Evolutionary conservation across 768 basidiomycete genomes (phyloP).

Genomic region (Termitomyces sp.): DNA sequence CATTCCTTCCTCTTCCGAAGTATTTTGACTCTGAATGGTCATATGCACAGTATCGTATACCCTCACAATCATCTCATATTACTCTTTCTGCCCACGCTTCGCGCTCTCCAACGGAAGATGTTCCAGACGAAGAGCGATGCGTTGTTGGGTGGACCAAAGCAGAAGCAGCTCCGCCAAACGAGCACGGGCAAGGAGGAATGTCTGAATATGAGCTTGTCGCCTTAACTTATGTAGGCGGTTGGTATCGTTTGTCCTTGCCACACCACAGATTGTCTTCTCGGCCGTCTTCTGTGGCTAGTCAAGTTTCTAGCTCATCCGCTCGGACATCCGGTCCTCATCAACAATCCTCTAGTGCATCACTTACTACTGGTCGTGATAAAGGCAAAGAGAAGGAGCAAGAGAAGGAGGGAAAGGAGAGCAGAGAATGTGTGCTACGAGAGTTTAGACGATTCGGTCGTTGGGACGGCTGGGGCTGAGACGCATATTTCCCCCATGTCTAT

Average conservation of each 20-base stretch:
- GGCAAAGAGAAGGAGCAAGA: conserved; percentile 58
- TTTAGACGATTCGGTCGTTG: conserved; percentile 80
- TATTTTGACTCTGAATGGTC: conserved; percentile 98
- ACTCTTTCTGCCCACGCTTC: conserved; percentile 60
- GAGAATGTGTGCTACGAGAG: conserved; percentile 67
- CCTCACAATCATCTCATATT: conserved; percentile 77
- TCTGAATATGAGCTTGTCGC: conserved; percentile 75
- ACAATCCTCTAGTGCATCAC: conserved; percentile 52
- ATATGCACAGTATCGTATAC: conserved; percentile 88
- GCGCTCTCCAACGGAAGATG: conserved; percentile 50
- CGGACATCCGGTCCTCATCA: conserved; percentile 33
- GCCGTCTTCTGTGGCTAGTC: conserved; percentile 9
- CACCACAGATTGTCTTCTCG: conserved; percentile 17
- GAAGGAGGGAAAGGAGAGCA: conserved; percentile 52
- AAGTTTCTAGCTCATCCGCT: conserved; percentile 36
- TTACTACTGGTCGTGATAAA: conserved; percentile 45
- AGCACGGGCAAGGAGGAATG: conserved; percentile 14
- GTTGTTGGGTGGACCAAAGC: conserved; percentile 81
- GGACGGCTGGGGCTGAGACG: conserved; percentile 76
- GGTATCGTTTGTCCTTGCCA: conserved; percentile 82
- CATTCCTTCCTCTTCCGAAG: conserved; percentile 78
- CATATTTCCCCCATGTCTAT: not conserved
- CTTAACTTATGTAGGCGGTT: conserved; percentile 84
- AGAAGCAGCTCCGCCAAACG: conserved; percentile 37
- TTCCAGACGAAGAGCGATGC: conserved; percentile 79